Percentiles rank a stretch among this genome's conserved stretches.
Evolutionary conservation across 306 rosid species (phyloP).

Genomic region (Spatholobus suberectus): DNA sequence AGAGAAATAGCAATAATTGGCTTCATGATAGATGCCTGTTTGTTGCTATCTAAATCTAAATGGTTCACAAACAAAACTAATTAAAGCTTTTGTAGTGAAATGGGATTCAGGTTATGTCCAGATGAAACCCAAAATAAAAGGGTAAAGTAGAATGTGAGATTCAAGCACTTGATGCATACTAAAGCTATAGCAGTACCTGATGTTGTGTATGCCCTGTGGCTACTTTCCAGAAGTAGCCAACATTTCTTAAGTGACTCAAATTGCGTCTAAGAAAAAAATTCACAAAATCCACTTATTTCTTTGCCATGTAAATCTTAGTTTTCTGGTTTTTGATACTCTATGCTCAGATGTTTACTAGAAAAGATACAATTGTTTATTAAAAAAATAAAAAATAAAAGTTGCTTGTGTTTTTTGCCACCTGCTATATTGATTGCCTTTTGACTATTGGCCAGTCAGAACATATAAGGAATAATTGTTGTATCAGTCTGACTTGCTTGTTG

Average conservation of each 20-base stretch:
- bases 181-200: neutral
- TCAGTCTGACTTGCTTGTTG: constrained; percentile 1
- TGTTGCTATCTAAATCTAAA: too few relatives aligned
- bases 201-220: neutral
- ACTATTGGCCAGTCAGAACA: neutral
- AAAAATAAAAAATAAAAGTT: neutral
- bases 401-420: neutral
- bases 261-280: neutral
- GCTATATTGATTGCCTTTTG: neutral
- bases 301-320: neutral
- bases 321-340: neutral
- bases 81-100: too few relatives aligned
- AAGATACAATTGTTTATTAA: neutral
- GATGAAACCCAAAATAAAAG: too few relatives aligned
- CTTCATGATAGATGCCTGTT: too few relatives aligned
- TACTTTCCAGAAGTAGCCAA: neutral
- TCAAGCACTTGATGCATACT: too few relatives aligned
- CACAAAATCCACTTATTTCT: neutral
- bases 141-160: too few relatives aligned
- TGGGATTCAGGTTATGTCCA: too few relatives aligned
- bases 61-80: too few relatives aligned
- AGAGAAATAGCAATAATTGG: too few relatives aligned
- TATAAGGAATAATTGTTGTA: neutral
- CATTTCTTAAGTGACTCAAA: neutral
- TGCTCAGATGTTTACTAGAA: neutral